phyloP scores from a whole-genome alignment of 331 rosid genomes.

The Erythrophleum ivorense region DNA sequence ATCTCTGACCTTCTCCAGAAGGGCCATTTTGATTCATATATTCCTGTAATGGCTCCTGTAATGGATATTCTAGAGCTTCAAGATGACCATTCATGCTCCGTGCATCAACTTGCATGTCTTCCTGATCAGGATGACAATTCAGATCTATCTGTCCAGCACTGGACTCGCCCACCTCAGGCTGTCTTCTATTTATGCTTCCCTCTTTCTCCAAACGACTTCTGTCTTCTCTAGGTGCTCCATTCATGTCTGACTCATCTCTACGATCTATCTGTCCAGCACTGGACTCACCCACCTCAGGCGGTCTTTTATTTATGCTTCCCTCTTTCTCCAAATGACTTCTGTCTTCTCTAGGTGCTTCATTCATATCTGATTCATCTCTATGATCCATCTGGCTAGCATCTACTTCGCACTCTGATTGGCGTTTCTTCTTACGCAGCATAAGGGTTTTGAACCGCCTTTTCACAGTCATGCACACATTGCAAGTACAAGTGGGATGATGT shows the following conservation, averaged over 20 bases:
- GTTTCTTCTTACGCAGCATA: slow-evolving; percentile 86
- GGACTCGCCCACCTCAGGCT: slow-evolving; percentile 57
- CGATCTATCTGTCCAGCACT: slow-evolving; percentile 73
- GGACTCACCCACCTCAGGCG: slow-evolving; percentile 56
- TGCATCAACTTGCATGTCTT: slow-evolving; percentile 57
- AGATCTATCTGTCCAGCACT: slow-evolving; percentile 78
- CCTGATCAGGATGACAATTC: slow-evolving; percentile 76
- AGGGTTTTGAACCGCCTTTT: slow-evolving; percentile 96
- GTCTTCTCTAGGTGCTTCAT: slow-evolving; percentile 47
- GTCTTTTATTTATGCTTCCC: slow-evolving; percentile 44
- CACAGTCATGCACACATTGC: slow-evolving; percentile 93
- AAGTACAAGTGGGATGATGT: slow-evolving; percentile 84
- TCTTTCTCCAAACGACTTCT: slow-evolving; percentile 49
- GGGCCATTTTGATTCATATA: slow-evolving; percentile 47
- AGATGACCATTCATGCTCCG: slow-evolving; percentile 51
- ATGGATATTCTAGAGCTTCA: slow-evolving; percentile 44
- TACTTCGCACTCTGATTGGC: slow-evolving; percentile 70
- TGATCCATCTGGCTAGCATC: slow-evolving; percentile 51
- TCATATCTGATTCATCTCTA: slow-evolving; percentile 47
- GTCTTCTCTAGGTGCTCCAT: slow-evolving; percentile 47
- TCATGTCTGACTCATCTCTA: slow-evolving; percentile 43
- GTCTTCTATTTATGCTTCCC: slow-evolving; percentile 44
- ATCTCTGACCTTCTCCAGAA: slow-evolving; percentile 52
- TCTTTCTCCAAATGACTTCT: slow-evolving; percentile 49
- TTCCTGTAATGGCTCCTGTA: slow-evolving; percentile 43